Evolutionary conservation across 768 basidiomycete genomes (phyloP).

Genomic region (Pisolithus orientalis): DNA sequence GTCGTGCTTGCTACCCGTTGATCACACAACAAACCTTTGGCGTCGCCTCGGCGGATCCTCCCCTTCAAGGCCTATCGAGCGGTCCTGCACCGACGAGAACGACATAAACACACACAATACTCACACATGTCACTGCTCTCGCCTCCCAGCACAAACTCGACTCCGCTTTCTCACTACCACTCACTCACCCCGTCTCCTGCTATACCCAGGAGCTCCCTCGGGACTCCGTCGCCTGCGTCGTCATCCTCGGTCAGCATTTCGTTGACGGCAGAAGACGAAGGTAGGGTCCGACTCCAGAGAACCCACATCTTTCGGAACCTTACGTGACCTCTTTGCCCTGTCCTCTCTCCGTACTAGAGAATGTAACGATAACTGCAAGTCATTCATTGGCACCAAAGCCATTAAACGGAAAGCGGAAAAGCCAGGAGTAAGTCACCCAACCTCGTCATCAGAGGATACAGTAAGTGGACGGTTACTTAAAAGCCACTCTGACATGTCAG

Average conservation of each 20-base stretch:
- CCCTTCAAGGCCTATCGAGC: slow-evolving; percentile 1
- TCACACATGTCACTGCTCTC: slow-evolving; percentile 19
- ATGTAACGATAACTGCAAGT: slow-evolving; percentile 62
- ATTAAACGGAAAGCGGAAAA: slow-evolving; percentile 45
- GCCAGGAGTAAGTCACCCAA: slow-evolving; percentile 54
- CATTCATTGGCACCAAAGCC: slow-evolving; percentile 36
- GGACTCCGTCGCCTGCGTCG: slow-evolving; percentile 25
- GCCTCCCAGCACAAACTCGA: slow-evolving; percentile 21
- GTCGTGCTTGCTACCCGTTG: slow-evolving; percentile 12
- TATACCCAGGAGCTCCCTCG: slow-evolving; percentile 12
- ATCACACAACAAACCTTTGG: slow-evolving; percentile 34
- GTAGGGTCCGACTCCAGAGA: slow-evolving; percentile 33
- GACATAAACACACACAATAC: slow-evolving; percentile 1
- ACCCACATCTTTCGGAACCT: slow-evolving; percentile 23
- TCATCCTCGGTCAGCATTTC: slow-evolving; percentile 55
- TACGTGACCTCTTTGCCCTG: slow-evolving; percentile 28
- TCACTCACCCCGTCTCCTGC: slow-evolving; percentile 27
- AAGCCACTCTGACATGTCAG: slow-evolving; percentile 34
- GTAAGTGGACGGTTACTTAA: slow-evolving; percentile 21
- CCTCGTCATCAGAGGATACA: slow-evolving; percentile 14
- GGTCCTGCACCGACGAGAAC: neutral
- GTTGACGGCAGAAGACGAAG: slow-evolving; percentile 56
- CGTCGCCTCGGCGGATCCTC: slow-evolving; percentile 53
- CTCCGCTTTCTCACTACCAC: slow-evolving; percentile 28
- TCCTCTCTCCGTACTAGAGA: slow-evolving; percentile 42